Evolutionary conservation across 306 rosid species (phyloP), one percentile per base, ranked within the genome.

Genomic region (Sophora flavescens): DNA sequence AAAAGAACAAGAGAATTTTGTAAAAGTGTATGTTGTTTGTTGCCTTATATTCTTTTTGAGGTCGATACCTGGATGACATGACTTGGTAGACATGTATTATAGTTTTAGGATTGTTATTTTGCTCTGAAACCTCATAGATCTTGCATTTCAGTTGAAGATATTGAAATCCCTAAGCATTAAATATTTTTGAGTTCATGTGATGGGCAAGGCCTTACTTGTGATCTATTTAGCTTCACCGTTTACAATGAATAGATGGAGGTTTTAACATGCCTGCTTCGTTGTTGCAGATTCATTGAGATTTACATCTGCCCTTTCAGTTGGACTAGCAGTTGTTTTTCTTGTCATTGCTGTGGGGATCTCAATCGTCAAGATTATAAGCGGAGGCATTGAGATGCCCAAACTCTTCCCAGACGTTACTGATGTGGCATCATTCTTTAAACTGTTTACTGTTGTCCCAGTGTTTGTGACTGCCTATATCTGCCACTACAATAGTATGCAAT

Each of bases 381-480:
- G 98, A 61, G 91, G 96, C 65, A 16, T 91, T 77, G 65, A 2
- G 61, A 91, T 93, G 97, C 98, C 96, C 52, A 87, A 88, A 83
- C 82, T 93, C 84, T 77, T 93, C 50, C 98, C 96, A 0, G 86
- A 45, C 44, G 74, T 84, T 28, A 80, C 87, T 11, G 86, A 85
- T 63, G 38, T 83, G 75, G 13, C 95, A 35, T 86, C 96, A 17
- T 70, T 89, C 80, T 38, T 93, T 64, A 79, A 80, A 17, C 84
- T 91, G 65, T 93, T 93, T 85, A 93, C 96, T 9, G 96, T 87
- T 26, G 98, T 93, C 79, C 98, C 98, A 18, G 93, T 93, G 64
- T 90, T 91, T 70, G 97, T 93, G 76, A 91, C 96, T 68, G 98
- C 98, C 47, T 93, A 84, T 73, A 93, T 93, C 82, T 93, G 98